Base-by-base conservation (phyloP, 192 early-diverging fungal genomes). In the Linnemannia exigua region DNA sequence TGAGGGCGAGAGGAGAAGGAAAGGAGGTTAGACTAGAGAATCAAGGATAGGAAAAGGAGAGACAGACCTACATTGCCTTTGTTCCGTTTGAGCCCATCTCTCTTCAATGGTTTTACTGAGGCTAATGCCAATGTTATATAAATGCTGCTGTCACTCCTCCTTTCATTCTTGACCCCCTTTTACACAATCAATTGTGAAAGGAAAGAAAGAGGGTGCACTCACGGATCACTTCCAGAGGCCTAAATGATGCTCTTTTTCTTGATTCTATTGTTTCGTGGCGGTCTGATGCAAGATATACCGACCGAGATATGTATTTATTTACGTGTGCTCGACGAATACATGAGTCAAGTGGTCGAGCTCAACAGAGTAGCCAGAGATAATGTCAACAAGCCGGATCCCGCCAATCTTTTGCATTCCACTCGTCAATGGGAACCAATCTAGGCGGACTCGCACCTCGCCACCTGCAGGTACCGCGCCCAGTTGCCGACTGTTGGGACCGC, bases 391-490 rank as follows among this genome's bases (percentile, higher is more conserved):
- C 67, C 88, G 91, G 76, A 98, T 87, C 5, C 97, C 97, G 20
- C 94, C 93, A 79, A 99, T 88, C 75, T 94, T 94, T 83, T 98
- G 97, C 61, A 98, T 88, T 22, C 98, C 98, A 31, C 95, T 88
- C 50, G 93, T 90, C 72, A 98, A 81, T 15, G 97, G 92, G 78
- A 98, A 93, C 78, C 97, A 98, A 77, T 95, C 89, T 69, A 99
- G 52, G 1, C 87, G 79, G 47, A 97, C 89, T 28, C 96, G 94
- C 5, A 90, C 88, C 16, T 88, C 88, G 69, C 89, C 90, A 47
- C 92, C 90, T 9, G 93, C 88, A 50, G 83, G 87, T 15, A 98
- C 79, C 15, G 89, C 84, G 22, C 96, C 97, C 46, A 98, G 81
- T 19, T 90, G 72, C 31, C 82, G 76, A 69, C 91, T 91, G n/a